A percentile compares a stretch with the other conserved stretches of the same genome.
These are phyloP conservation scores for Fusarium udum DNA, from an alignment of 2,329 filamentous ascomycete genomes.

Conservation along the genomic window DNA sequence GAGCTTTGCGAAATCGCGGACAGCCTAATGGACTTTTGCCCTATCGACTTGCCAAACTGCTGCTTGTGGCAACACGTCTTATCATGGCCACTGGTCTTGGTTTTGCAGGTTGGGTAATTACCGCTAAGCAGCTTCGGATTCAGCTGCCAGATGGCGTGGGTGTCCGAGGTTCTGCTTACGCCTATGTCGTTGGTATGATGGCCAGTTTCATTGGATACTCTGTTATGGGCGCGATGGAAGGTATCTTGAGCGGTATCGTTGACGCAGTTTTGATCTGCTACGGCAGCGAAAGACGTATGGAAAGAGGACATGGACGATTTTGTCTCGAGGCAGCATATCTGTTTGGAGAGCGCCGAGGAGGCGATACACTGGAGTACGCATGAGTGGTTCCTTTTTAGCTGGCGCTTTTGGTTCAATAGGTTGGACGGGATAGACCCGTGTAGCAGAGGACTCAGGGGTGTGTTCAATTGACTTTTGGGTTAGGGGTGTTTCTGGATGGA, in stretches of 20 bases:
- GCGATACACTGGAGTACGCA: constrained; percentile 44
- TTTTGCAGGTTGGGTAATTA: constrained; percentile 96
- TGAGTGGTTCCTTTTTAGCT: constrained; percentile 29
- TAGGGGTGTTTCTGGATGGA: neutral
- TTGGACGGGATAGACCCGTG: constrained; percentile 31
- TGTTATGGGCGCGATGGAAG: constrained; percentile 89
- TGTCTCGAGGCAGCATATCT: constrained; percentile 91
- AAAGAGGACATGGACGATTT: constrained; percentile 76
- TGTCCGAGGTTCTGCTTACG: constrained; percentile 85
- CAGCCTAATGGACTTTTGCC: constrained; percentile 72
- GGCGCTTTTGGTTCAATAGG: constrained; percentile 21
- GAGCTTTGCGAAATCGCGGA: constrained; percentile 56
- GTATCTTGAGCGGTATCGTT: constrained; percentile 84
- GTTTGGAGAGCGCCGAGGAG: constrained; percentile 73
- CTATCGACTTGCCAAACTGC: constrained; percentile 89
- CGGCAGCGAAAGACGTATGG: constrained; percentile 83
- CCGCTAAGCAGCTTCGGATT: constrained; percentile 79
- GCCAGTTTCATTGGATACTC: constrained; percentile 96
- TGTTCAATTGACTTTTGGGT: neutral
- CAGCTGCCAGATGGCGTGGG: constrained; percentile 62
- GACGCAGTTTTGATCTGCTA: constrained; percentile 94
- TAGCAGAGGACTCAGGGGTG: constrained; percentile 1
- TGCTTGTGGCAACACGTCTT: constrained; percentile 89
- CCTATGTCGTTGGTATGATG: constrained; percentile 91
- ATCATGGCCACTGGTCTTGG: constrained; percentile 91